Evolutionary conservation across 805 yeast species (phyloP), one percentile per base, ranked within the genome.

Genomic region (Nakazawaea sp.): DNA sequence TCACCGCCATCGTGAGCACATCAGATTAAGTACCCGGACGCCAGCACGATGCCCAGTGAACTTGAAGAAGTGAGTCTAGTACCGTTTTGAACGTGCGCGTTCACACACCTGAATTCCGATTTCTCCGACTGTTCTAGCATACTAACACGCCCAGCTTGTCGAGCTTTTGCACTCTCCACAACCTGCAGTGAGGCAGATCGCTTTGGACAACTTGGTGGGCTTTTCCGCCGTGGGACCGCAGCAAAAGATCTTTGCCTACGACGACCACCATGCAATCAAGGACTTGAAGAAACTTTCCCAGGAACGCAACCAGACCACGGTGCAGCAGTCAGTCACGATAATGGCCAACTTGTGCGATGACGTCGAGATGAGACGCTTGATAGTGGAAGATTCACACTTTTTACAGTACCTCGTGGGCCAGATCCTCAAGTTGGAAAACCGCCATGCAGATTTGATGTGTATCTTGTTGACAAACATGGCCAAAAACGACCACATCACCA

Each of bases 391-490:
- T 54, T 64, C 60, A 12, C 63, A 63, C 7, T 86, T 79, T 53
- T 42, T 69, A 43, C 64, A 60, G 45, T 72, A 51, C 49, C 51
- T 83, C 36, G 56, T 72, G 12, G 58, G 64, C 36, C 63, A 69
- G 37, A 69, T 81, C 27, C 58, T 75, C 44, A 75, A 71, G 40
- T 56, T 76, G 26, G 64, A 66, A 5, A 82, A 86, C 52, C 53
- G 70, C 19, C 77, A 78, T 55, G 84, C 94, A 4, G 96, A 88
- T 48, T 69, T 87, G 44, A 80, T 78, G 71, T 76, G 89, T 51
- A 89, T 92, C 44, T 64, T 92, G 41, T 68, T 92, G 47, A 78
- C 95, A 19, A 92, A 92, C 54, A 54, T 92, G 49, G 90, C 96
- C 16, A 87, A 89, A 50, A 76, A 76, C 46, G 87, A 83, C 48